Conservation (phyloP, 352 stramenopile species). For the Peronospora farinosa region DNA sequence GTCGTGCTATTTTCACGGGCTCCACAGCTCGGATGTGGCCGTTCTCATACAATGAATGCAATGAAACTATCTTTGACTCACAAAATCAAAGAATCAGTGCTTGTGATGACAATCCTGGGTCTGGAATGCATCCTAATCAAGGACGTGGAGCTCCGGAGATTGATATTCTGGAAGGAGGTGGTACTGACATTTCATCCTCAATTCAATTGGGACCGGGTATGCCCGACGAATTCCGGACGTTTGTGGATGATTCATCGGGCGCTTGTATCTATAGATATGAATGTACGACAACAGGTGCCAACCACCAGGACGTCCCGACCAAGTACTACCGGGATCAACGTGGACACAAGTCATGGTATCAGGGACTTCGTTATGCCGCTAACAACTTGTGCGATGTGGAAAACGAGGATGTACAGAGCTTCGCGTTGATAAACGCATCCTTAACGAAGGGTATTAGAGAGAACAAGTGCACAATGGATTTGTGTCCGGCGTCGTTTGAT, state of each 20-base stretch:
- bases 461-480: constrained; percentile 41
- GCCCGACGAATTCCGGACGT: constrained; percentile 42
- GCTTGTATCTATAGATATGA: constrained; percentile 43
- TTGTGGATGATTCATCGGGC: constrained; percentile 22
- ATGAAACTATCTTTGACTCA: constrained; percentile 49
- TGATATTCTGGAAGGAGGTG: constrained; percentile 89
- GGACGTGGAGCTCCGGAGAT: constrained; percentile 93
- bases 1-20: constrained; percentile 89
- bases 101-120: constrained; percentile 88
- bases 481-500: constrained; percentile 62
- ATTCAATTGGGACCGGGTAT: constrained; percentile 83
- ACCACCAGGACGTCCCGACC: constrained; percentile 41
- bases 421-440: constrained; percentile 34
- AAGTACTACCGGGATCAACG: constrained; percentile 39
- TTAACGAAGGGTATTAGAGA: constrained; percentile 41
- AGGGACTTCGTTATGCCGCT: constrained; percentile 47
- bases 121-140: constrained; percentile 80
- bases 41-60: constrained; percentile 91
- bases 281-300: constrained; percentile 40
- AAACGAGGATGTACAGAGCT: constrained; percentile 29
- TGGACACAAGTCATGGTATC: constrained; percentile 66
- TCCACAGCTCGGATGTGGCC: constrained; percentile 95
- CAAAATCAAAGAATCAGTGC: constrained; percentile 78
- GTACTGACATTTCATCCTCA: constrained; percentile 82
- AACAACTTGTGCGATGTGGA: constrained; percentile 51